phyloP scores from a whole-genome alignment of 345 rosid species.

The Citrus trifoliata region DNA sequence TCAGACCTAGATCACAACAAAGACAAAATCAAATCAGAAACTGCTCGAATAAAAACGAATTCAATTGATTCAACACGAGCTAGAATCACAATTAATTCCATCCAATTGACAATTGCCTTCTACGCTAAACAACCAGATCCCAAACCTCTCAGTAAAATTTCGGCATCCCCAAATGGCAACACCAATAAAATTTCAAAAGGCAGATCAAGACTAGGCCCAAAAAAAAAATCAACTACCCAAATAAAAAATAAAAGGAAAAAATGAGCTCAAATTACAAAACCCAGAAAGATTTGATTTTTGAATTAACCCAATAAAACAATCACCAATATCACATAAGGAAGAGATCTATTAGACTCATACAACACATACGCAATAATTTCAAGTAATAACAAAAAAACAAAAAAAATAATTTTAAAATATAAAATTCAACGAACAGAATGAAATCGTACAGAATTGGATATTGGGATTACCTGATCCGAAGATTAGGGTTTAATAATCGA shows the following conservation, averaged over 20 bases:
- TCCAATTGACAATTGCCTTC: neutral
- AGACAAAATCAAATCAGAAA: neutral
- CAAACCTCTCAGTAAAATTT: neutral
- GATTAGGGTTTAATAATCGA: conserved; percentile 24
- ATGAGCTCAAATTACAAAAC: neutral
- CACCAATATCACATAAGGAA: neutral
- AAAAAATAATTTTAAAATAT: neutral
- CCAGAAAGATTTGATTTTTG: neutral
- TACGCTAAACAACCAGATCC: neutral
- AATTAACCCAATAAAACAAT: neutral
- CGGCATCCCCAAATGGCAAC: neutral
- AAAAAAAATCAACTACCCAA: neutral
- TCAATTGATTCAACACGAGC: neutral
- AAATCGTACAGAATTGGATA: neutral
- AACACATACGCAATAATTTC: neutral
- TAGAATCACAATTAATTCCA: neutral
- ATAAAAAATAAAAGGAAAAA: neutral
- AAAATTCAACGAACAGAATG: neutral
- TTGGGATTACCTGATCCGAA: conserved; percentile 32
- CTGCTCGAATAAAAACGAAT: neutral
- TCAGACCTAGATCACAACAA: conserved; percentile 36
- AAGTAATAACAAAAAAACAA: neutral
- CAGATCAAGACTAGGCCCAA: neutral
- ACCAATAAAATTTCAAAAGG: neutral
- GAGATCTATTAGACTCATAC: neutral